A percentile compares a stretch with the other conserved stretches of the same genome.
Conservation (phyloP, 768 basidiomycete genomes). For the Crucibulum laeve region DNA sequence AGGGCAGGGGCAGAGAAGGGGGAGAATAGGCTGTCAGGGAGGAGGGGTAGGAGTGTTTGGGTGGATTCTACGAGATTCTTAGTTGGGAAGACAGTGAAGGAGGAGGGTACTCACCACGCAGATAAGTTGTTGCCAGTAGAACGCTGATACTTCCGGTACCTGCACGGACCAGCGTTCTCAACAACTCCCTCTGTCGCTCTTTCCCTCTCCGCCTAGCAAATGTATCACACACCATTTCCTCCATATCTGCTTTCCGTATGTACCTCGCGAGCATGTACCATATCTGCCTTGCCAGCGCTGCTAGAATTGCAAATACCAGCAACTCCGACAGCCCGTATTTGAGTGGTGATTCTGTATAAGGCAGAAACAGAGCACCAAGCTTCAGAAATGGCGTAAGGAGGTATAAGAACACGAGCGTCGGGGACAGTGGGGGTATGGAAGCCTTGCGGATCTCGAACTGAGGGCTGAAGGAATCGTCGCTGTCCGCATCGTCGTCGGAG, state of each 20-base stretch:
- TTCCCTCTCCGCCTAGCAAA: slow-evolving; percentile 55
- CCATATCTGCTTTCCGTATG: slow-evolving; percentile 56
- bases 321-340: slow-evolving; percentile 46
- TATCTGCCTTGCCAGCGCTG: slow-evolving; percentile 60
- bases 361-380: slow-evolving; percentile 62
- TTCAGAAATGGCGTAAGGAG: slow-evolving; percentile 67
- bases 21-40: slow-evolving; percentile 28
- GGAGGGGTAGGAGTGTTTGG: slow-evolving; percentile 43
- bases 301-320: slow-evolving; percentile 48
- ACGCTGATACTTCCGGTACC: slow-evolving; percentile 43
- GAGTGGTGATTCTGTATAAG: slow-evolving; percentile 43
- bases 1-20: slow-evolving; percentile 29
- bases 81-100: slow-evolving; percentile 1
- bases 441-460: slow-evolving; percentile 37
- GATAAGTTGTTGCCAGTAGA: slow-evolving; percentile 55
- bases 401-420: slow-evolving; percentile 60
- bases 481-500: slow-evolving; percentile 30
- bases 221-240: slow-evolving; percentile 61
- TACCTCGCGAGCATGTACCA: slow-evolving; percentile 80
- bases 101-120: slow-evolving; percentile 50
- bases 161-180: slow-evolving; percentile 41
- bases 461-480: slow-evolving; percentile 42
- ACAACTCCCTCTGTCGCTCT: slow-evolving; percentile 36
- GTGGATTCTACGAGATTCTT: slow-evolving; percentile 43
- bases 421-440: slow-evolving; percentile 49